phyloP scores from a whole-genome alignment of 2,329 filamentous ascomycete genomes.

The Neonectria ditissima region DNA sequence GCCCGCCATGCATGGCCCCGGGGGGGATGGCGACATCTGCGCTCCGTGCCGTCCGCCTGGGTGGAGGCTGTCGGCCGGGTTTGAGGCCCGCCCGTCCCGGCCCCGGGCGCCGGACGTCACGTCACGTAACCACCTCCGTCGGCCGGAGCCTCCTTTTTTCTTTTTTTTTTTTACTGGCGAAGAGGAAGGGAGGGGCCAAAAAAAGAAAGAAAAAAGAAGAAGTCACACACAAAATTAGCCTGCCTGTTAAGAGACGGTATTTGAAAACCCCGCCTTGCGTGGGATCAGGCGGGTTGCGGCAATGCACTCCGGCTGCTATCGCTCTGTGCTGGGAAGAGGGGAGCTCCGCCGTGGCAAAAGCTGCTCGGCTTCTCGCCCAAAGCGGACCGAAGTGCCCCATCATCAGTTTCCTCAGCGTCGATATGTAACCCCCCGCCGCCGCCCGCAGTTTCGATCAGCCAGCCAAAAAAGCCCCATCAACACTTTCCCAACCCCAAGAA shows the following conservation, averaged over 20 bases:
- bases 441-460: no score
- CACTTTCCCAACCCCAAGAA: not conserved
- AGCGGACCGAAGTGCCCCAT: slow-evolving; percentile 25
- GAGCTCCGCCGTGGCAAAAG: slow-evolving; percentile 12
- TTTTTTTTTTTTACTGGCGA: no score
- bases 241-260: no score
- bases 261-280: not conserved
- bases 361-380: slow-evolving; percentile 22
- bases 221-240: no score
- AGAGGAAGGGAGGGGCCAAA: no score
- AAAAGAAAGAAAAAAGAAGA: no score
- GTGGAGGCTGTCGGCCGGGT: slow-evolving; percentile 31
- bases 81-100: slow-evolving; percentile 39
- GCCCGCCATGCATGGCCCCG: slow-evolving; percentile 16
- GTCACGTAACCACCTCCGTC: slow-evolving; percentile 21
- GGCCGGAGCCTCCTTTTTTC: not conserved
- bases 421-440: slow-evolving; percentile 25
- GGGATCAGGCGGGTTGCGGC: not conserved
- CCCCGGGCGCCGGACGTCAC: slow-evolving; percentile 25
- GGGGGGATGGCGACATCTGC: slow-evolving; percentile 8
- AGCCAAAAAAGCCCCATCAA: slow-evolving; percentile 17
- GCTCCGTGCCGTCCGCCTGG: not conserved
- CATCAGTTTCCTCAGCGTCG: not conserved
- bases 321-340: not conserved
- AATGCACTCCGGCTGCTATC: not conserved